Base-by-base conservation (phyloP, 106 monocot genomes). In the Posidonia australis region DNA sequence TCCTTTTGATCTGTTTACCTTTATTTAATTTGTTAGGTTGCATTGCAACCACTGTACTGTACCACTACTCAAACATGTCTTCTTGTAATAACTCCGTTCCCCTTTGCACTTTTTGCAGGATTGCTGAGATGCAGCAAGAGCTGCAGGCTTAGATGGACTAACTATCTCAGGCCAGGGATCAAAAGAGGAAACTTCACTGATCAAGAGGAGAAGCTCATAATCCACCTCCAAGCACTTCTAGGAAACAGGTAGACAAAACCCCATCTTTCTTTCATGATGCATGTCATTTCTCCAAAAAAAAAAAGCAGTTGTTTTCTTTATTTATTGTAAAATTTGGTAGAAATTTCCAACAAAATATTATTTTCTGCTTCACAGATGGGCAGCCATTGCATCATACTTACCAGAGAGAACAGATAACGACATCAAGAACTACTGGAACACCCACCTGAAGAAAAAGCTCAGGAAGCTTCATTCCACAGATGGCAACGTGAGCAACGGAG, bases 361-460 rank as follows among this genome's bases (percentile, higher is more conserved):
- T 19, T 54, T 54, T 19, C 9, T 54, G 17, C 4, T 16, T 14
- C 5, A 2, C 73, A 73, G 73, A 60, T 74, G 74, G 74, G 74
- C 74, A 9, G 67, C 74, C 28, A 74, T 74, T 32, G 66, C 74
- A 27, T 74, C 74, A 9, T 67, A 74, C 67, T 47, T 74, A 7
- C 67, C 74, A 9, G 74, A 74, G 67, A 67, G 74, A 41, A 74
- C 74, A 1, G 74, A 74, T 49, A 74, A 74, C 24, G 74, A 74
- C 60, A 74, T 74, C 49, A 74, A 74, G 74, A 74, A 74, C 60
- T 74, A 74, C 67, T 74, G 74, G 74, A 74, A 74, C 67, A 67
- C 67, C 5, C 74, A 74, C 41, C 60, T 74, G 52, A 74, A 62
- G 61, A 74, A 74, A 51, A 74, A 74, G 60, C 60, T 66, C 0